Conservation (phyloP, 148 eudicot genomes). For the Diospyros lotus region DNA sequence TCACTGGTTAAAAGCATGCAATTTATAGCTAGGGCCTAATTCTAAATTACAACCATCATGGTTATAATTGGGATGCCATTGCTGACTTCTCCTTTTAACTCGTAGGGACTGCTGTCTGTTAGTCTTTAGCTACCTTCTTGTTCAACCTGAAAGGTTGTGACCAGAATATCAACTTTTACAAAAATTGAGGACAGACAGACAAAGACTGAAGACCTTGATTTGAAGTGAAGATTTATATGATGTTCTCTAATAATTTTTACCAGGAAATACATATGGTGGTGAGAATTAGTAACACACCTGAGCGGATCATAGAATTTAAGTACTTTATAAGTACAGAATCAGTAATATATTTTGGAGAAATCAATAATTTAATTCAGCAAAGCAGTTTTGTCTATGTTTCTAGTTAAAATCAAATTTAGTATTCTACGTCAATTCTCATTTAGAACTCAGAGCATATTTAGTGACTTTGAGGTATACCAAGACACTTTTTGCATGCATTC, state of each 20-base stretch:
- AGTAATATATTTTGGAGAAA: neutral
- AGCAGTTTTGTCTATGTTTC: neutral
- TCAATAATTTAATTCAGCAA: neutral
- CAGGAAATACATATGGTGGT: neutral
- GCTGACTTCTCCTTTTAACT: slow-evolving; percentile 3
- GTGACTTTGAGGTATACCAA: too few species aligned
- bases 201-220: neutral
- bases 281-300: neutral
- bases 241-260: neutral
- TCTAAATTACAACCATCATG: neutral
- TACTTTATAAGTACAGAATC: neutral
- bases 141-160: neutral
- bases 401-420: neutral
- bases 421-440: too few species aligned
- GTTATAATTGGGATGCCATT: neutral
- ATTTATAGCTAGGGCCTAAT: too few species aligned
- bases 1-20: too few species aligned
- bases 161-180: neutral
- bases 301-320: neutral
- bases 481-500: too few species aligned
- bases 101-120: neutral
- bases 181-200: neutral
- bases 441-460: too few species aligned
- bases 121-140: neutral
- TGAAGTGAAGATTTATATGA: neutral